Conservation (phyloP, 495 filamentous ascomycete genomes). For the Penicillium flavigenum region DNA sequence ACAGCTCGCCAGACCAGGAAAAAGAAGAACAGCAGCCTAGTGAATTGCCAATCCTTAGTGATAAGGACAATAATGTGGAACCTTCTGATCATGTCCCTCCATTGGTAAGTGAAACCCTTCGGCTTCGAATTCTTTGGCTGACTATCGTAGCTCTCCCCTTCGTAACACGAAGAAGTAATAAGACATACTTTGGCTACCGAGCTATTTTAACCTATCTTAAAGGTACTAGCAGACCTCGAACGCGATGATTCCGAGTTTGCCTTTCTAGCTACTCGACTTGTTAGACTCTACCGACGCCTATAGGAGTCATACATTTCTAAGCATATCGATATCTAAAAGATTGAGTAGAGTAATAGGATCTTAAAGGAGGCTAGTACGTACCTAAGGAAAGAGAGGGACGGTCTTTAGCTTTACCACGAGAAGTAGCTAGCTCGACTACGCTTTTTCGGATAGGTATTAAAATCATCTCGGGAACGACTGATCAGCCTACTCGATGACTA, state of each 20-base stretch:
- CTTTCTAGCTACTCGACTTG: conserved; percentile 1
- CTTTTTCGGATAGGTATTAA: no score
- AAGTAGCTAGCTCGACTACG: no score
- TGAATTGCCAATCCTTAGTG: no score
- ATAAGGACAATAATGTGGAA: no score
- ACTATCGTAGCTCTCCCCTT: not conserved
- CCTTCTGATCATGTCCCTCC: no score
- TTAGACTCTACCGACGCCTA: conserved; percentile 6
- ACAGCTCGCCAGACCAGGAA: no score
- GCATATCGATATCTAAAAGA: conserved; percentile 8
- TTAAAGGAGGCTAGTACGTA: conserved; percentile 8
- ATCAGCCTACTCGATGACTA: no score
- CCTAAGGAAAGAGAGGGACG: not conserved
- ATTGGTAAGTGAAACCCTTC: not conserved
- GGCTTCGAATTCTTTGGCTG: conserved; percentile 1
- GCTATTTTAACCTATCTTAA: not conserved
- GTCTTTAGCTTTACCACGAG: no score
- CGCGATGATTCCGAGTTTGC: conserved; percentile 6
- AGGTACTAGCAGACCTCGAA: conserved; percentile 5
- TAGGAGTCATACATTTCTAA: conserved; percentile 9
- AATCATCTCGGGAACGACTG: no score
- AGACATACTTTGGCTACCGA: not conserved
- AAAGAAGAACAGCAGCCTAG: no score
- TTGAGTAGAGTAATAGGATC: not conserved
- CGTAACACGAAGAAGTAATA: not conserved